phyloP scores from a whole-genome alignment of 768 basidiomycete genomes.

The Leccinum broughii region DNA sequence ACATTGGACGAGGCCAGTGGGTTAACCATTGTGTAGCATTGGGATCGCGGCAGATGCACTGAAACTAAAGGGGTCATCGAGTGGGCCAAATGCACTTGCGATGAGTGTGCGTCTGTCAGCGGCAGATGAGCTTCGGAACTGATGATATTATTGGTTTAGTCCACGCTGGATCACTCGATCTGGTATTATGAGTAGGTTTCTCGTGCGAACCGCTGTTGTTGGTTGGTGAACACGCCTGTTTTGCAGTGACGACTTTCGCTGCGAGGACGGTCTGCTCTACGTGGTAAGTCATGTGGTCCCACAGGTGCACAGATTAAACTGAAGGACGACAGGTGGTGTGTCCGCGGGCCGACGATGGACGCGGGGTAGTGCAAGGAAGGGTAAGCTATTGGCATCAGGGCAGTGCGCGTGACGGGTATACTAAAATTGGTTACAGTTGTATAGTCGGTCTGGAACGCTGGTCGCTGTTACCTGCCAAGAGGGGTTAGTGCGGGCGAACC shows the following conservation, averaged over 20 bases:
- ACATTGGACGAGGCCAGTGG: background rate
- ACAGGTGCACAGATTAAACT: background rate
- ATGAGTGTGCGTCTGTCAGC: constrained; percentile 57
- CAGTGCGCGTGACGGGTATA: background rate
- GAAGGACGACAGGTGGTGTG: constrained; percentile 52
- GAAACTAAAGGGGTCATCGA: constrained; percentile 49
- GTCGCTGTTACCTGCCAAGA: constrained; percentile 82
- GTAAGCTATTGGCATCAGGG: constrained; percentile 41
- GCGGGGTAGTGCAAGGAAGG: constrained; percentile 69
- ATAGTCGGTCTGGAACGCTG: constrained; percentile 61
- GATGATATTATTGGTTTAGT: constrained; percentile 26
- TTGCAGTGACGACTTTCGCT: constrained; percentile 67
- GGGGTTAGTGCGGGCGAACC: constrained; percentile 67
- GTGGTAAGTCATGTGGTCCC: constrained; percentile 47
- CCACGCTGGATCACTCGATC: constrained; percentile 76
- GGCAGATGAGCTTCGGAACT: constrained; percentile 3
- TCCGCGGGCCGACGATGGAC: constrained; percentile 62
- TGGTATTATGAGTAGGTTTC: constrained; percentile 70
- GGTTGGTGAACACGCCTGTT: constrained; percentile 6
- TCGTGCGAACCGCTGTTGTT: background rate
- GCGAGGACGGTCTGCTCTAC: constrained; percentile 79
- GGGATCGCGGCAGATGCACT: constrained; percentile 52
- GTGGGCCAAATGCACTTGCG: constrained; percentile 49
- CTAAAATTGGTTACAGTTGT: constrained; percentile 49
- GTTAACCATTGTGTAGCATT: constrained; percentile 46